phyloP scores from a whole-genome alignment of 805 yeast species.

The Zygoascus ofunaensis region DNA sequence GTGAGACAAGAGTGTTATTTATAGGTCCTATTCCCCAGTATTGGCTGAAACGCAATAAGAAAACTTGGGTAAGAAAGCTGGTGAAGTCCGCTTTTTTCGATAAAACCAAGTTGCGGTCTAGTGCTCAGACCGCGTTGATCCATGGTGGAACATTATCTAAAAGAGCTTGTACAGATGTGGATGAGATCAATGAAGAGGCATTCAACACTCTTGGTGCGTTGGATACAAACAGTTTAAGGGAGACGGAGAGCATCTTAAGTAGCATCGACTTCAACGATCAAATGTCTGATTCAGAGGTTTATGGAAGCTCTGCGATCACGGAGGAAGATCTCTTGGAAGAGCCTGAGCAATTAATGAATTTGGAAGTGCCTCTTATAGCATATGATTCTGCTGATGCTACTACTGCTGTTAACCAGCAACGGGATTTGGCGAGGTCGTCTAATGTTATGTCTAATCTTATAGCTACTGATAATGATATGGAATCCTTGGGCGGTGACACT shows the following conservation, averaged over 20 bases:
- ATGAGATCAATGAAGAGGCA: neutral
- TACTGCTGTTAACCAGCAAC: neutral
- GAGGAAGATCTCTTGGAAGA: neutral
- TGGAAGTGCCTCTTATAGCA: neutral
- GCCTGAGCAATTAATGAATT: neutral
- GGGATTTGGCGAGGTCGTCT: no score
- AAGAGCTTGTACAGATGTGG: neutral
- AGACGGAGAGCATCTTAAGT: neutral
- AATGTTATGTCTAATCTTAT: no score
- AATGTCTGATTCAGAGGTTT: no score
- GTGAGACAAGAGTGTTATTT: constrained; percentile 24
- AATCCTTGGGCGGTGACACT: neutral
- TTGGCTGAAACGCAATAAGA: constrained; percentile 14
- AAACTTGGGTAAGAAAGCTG: constrained; percentile 8
- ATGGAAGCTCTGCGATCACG: neutral
- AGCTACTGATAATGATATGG: neutral
- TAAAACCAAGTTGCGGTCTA: neutral
- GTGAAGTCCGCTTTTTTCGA: neutral
- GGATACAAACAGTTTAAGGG: neutral
- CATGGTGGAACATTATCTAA: neutral
- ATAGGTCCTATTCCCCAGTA: constrained; percentile 27
- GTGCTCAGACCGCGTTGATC: neutral
- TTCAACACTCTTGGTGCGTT: neutral
- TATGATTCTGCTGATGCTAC: neutral
- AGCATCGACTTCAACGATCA: no score